Evolutionary conservation across 805 yeast genomes (phyloP).

Genomic region (Isabelozyma rhagii): DNA sequence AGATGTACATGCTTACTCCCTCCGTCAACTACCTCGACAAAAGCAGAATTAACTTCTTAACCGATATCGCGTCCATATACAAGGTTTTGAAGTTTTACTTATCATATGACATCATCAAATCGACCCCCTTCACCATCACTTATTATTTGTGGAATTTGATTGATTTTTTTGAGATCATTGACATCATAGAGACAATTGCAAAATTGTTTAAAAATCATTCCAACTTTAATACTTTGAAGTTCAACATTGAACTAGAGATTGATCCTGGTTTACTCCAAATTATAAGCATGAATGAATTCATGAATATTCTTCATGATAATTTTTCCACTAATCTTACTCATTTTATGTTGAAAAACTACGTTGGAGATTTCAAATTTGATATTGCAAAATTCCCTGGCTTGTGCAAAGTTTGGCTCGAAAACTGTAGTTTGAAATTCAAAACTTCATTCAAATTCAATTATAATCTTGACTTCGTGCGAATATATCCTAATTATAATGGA

Average conservation of each 20-base stretch:
- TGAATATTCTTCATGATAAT: not conserved
- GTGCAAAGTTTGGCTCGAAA: slow-evolving; percentile 13
- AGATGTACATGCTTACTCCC: slow-evolving; percentile 13
- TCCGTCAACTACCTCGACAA: slow-evolving; percentile 9
- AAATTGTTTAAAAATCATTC: not conserved
- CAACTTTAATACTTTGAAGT: not conserved
- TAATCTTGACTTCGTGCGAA: slow-evolving; percentile 2
- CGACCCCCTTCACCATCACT: slow-evolving; percentile 10
- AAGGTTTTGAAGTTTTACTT: not conserved
- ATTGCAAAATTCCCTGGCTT: slow-evolving; percentile 7
- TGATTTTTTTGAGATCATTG: slow-evolving; percentile 9
- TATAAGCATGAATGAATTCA: slow-evolving; percentile 4
- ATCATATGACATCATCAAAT: not conserved
- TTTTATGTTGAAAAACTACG: slow-evolving; percentile 8
- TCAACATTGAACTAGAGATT: slow-evolving; percentile 18
- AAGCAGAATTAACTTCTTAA: not conserved
- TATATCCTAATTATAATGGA: slow-evolving; percentile 14
- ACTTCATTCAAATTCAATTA: slow-evolving; percentile 1
- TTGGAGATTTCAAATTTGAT: slow-evolving; percentile 9
- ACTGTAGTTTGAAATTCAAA: slow-evolving; percentile 10
- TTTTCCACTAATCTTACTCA: not conserved
- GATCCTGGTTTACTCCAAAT: slow-evolving; percentile 12
- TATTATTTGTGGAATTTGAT: slow-evolving; percentile 12
- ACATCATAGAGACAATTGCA: not conserved
- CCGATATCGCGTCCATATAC: not conserved